Conservation (phyloP, 306 rosid genomes). For the Vachellia pachyceras region DNA sequence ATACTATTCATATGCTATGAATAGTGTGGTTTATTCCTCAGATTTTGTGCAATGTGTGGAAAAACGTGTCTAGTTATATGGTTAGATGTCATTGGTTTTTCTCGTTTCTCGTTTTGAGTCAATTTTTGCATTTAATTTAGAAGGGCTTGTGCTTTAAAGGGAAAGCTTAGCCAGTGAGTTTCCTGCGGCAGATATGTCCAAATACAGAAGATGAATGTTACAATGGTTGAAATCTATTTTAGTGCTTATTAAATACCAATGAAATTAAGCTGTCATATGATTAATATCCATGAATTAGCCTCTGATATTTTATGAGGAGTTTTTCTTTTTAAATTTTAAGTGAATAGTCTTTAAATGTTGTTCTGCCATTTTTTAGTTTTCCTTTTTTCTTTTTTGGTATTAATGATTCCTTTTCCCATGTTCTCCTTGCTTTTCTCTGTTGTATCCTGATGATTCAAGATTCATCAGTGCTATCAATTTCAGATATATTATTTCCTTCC, state of each 20-base stretch:
- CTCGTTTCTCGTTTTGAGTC: background rate
- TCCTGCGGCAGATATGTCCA: background rate
- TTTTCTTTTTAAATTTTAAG: background rate
- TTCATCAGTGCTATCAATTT: slow-evolving; percentile 25
- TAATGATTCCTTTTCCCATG: slow-evolving; percentile 27
- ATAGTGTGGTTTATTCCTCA: too few relatives aligned
- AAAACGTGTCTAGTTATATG: too few relatives aligned
- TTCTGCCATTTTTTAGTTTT: background rate
- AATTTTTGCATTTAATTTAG: background rate
- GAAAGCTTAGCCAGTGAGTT: background rate
- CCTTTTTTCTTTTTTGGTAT: background rate
- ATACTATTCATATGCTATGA: too few relatives aligned
- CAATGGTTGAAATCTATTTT: background rate
- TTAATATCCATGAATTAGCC: background rate
- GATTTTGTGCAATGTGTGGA: background rate
- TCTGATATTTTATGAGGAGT: background rate
- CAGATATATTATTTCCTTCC: slow-evolving; percentile 13
- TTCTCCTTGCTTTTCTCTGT: slow-evolving; percentile 18
- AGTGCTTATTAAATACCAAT: background rate
- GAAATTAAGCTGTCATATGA: background rate
- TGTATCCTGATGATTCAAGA: slow-evolving; percentile 13
- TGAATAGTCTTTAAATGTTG: background rate
- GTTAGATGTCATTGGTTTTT: background rate
- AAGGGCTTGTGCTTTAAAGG: background rate
- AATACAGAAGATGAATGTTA: background rate